Evolutionary conservation across 2,329 filamentous ascomycete genomes (phyloP).

Genomic region (Sporothrix schenckii): DNA sequence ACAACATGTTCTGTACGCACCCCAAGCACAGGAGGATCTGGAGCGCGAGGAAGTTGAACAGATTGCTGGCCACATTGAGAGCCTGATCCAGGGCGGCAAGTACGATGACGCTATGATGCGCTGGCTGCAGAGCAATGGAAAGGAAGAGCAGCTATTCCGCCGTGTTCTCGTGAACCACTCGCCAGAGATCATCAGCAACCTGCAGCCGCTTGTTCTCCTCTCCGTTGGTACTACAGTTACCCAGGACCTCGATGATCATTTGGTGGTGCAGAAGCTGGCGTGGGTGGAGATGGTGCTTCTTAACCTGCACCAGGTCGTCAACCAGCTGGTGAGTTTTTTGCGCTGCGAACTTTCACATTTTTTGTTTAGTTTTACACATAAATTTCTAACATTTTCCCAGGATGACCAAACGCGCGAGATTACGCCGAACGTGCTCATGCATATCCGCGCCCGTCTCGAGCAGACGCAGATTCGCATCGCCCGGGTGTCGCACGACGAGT

Average conservation of each 20-base stretch:
- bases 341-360: neutral
- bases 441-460: constrained; percentile 57
- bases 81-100: constrained; percentile 62
- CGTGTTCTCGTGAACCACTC: constrained; percentile 56
- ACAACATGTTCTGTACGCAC: constrained; percentile 46
- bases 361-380: neutral
- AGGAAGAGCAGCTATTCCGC: constrained; percentile 64
- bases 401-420: constrained; percentile 59
- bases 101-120: constrained; percentile 66
- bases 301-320: constrained; percentile 54
- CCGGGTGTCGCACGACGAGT: constrained; percentile 52
- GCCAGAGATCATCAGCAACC: constrained; percentile 56
- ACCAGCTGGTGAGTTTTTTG: constrained; percentile 54
- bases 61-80: constrained; percentile 62
- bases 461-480: constrained; percentile 56
- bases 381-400: constrained; percentile 40
- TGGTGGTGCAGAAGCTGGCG: constrained; percentile 58
- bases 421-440: constrained; percentile 60
- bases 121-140: constrained; percentile 65
- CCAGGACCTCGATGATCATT: constrained; percentile 57
- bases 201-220: constrained; percentile 64
- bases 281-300: constrained; percentile 65
- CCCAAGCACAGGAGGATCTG: constrained; percentile 47
- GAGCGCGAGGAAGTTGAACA: constrained; percentile 60
- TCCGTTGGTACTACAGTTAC: constrained; percentile 67